Conservation (phyloP, 2,329 filamentous ascomycete species). For the Ophidiomyces ophidiicola region DNA sequence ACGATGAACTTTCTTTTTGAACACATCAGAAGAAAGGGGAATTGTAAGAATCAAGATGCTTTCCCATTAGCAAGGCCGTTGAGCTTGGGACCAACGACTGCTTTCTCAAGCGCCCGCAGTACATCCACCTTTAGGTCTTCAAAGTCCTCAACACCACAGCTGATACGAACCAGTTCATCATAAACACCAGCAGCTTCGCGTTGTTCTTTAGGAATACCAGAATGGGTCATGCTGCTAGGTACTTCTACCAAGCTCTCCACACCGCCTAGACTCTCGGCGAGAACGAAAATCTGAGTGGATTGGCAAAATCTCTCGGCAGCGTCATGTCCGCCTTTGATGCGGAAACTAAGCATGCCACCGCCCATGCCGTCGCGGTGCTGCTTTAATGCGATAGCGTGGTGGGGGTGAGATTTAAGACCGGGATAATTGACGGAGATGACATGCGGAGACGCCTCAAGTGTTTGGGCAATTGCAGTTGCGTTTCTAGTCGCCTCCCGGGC, state of each 20-base stretch:
- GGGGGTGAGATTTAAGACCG: constrained; percentile 73
- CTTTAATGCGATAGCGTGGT: constrained; percentile 70
- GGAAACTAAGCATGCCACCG: constrained; percentile 95
- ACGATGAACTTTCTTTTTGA: too few species aligned
- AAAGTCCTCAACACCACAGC: constrained; percentile 86
- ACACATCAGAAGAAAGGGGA: too few species aligned
- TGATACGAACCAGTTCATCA: constrained; percentile 85
- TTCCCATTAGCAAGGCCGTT: constrained; percentile 24
- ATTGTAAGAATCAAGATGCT: background rate
- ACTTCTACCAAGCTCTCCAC: constrained; percentile 88
- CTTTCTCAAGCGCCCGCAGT: constrained; percentile 67
- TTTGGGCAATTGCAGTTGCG: constrained; percentile 61
- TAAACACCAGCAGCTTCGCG: constrained; percentile 87
- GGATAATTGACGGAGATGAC: constrained; percentile 93
- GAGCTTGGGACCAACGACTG: constrained; percentile 45
- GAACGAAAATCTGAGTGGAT: constrained; percentile 74
- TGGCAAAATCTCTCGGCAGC: constrained; percentile 91
- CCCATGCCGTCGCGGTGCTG: constrained; percentile 93
- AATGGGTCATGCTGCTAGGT: constrained; percentile 92
- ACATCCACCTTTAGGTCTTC: constrained; percentile 75
- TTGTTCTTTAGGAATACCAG: constrained; percentile 81
- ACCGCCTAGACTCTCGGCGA: constrained; percentile 84
- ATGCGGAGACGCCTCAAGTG: constrained; percentile 66
- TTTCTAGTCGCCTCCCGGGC: constrained; percentile 75
- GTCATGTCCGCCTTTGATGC: constrained; percentile 70